Percentiles rank a stretch among this genome's conserved stretches.
These are phyloP conservation scores for Beauveria scarabaeidicola DNA, from an alignment of 2,329 filamentous ascomycete species.

Conservation along the genomic window DNA sequence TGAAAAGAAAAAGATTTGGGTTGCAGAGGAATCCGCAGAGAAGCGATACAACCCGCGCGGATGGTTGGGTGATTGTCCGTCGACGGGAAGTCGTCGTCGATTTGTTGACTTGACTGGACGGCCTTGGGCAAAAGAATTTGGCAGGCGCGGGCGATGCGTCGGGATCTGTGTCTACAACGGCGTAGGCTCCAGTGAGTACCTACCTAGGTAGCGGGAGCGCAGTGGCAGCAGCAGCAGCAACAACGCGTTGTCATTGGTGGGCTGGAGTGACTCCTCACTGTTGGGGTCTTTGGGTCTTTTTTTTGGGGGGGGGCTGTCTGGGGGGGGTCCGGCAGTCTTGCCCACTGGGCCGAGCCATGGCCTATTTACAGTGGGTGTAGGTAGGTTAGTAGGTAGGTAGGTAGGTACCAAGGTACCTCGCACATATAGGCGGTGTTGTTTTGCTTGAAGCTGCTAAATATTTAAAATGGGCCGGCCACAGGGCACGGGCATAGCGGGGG, in stretches of 20 bases:
- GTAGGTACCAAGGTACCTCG: too few species aligned
- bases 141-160: constrained; percentile 9
- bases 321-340: not conserved
- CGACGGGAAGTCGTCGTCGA: constrained; percentile 1
- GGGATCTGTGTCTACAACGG: constrained; percentile 5
- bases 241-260: constrained; percentile 17
- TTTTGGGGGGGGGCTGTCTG: not conserved
- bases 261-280: constrained; percentile 10
- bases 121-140: constrained; percentile 15
- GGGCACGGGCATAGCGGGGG: not conserved
- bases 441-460: not conserved
- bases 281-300: not conserved
- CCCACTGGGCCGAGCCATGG: not conserved
- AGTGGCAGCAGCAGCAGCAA: constrained; percentile 14
- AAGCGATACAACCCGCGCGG: constrained; percentile 3
- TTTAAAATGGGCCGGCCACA: not conserved
- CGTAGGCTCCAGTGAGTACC: not conserved
- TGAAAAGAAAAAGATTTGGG: not conserved
- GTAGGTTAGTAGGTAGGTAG: too few species aligned
- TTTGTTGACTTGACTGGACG: constrained; percentile 6
- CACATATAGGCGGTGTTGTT: not conserved
- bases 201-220: not conserved
- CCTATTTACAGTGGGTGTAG: not conserved
- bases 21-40: not conserved
- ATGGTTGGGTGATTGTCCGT: not conserved